A percentile compares a stretch with the other conserved stretches of the same genome.
Evolutionary conservation across 768 basidiomycete species (phyloP).

Genomic region (Tylopilus cervinicoccineus): DNA sequence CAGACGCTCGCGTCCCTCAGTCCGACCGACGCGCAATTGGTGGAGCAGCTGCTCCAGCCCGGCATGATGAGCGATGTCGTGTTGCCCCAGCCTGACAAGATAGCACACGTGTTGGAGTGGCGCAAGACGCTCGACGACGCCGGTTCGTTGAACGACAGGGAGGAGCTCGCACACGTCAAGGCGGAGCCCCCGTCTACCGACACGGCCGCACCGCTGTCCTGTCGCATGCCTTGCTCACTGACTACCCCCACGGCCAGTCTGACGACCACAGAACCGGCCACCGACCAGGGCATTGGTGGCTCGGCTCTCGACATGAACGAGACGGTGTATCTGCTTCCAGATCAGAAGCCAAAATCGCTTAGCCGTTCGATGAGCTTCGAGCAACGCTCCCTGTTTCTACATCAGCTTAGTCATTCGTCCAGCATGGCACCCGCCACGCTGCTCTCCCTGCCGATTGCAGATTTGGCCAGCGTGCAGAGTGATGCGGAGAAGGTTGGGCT

Average conservation of each 20-base stretch:
- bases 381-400: constrained; percentile 49
- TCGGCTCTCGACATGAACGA: constrained; percentile 22
- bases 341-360: constrained; percentile 30
- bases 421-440: constrained; percentile 41
- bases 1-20: constrained; percentile 51
- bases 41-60: constrained; percentile 44
- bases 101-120: constrained; percentile 26
- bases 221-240: constrained; percentile 56
- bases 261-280: constrained; percentile 23
- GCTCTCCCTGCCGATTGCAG: constrained; percentile 44
- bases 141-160: constrained; percentile 31
- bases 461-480: constrained; percentile 38
- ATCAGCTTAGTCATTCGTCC: constrained; percentile 37
- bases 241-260: constrained; percentile 42
- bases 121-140: constrained; percentile 32
- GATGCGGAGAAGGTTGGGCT: constrained; percentile 44
- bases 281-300: constrained; percentile 31
- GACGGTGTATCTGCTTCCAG: constrained; percentile 24
- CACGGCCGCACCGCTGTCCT: constrained; percentile 19
- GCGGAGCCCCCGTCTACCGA: background rate
- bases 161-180: constrained; percentile 25
- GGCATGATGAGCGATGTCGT: constrained; percentile 33
- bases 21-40: constrained; percentile 42
- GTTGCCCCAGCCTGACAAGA: constrained; percentile 26
- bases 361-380: constrained; percentile 47